These are phyloP conservation scores for Lactifluus pinguis DNA, from an alignment of 768 basidiomycete species.

Conservation along the genomic window DNA sequence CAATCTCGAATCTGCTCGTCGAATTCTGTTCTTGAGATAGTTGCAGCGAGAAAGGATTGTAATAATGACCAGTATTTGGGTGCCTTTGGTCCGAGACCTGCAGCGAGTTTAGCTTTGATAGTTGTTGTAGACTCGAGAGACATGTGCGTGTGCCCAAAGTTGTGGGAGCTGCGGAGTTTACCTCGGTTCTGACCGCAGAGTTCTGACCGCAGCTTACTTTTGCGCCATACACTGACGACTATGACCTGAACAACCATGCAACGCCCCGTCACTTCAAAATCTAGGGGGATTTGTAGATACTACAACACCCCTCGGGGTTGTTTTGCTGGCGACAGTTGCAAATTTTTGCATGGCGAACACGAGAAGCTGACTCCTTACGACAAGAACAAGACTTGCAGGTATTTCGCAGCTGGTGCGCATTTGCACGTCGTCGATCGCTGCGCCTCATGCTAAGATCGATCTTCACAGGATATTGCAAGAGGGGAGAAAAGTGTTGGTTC, in stretches of 20 bases:
- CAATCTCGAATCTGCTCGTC: conserved; percentile 58
- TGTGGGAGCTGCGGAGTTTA: neutral
- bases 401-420: conserved; percentile 47
- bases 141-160: conserved; percentile 33
- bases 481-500: conserved; percentile 72
- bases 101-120: conserved; percentile 58
- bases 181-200: neutral
- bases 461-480: conserved; percentile 55
- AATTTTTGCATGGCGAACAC: conserved; percentile 59
- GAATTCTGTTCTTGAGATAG: conserved; percentile 65
- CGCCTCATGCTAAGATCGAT: neutral
- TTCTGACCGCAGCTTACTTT: neutral
- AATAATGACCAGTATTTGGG: conserved; percentile 52
- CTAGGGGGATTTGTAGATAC: conserved; percentile 64
- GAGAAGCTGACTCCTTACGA: conserved; percentile 58
- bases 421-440: neutral
- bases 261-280: conserved; percentile 59
- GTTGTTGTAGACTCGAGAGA: conserved; percentile 68
- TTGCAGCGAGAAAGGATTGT: conserved; percentile 58
- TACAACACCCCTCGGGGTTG: conserved; percentile 59
- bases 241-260: conserved; percentile 17
- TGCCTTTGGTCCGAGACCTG: conserved; percentile 53
- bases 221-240: conserved; percentile 5
- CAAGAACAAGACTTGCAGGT: conserved; percentile 58
- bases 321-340: conserved; percentile 59